Conservation (phyloP, 805 yeast genomes). For the Saccharomycopsis microspora region DNA sequence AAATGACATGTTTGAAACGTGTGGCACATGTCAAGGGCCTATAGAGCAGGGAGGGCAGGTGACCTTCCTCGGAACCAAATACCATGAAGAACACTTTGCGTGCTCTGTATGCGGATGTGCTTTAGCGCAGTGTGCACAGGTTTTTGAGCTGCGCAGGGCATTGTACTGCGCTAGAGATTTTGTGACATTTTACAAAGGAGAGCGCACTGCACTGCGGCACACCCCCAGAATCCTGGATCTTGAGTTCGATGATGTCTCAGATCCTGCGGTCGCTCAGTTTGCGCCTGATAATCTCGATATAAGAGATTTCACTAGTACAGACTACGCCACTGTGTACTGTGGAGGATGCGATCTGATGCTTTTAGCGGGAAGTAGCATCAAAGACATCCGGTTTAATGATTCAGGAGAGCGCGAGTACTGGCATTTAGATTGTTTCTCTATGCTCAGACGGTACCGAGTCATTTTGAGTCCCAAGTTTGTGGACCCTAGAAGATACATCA, state of each 20-base stretch:
- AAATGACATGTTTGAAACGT: constrained; percentile 13
- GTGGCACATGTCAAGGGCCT: constrained; percentile 6
- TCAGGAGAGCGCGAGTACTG: constrained; percentile 7
- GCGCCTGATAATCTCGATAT: constrained; percentile 6
- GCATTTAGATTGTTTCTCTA: constrained; percentile 11
- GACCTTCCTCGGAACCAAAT: constrained; percentile 12
- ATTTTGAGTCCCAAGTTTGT: constrained; percentile 12
- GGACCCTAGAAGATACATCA: constrained; percentile 13
- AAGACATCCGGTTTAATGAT: constrained; percentile 4
- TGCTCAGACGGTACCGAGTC: constrained; percentile 7
- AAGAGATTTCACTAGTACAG: constrained; percentile 12
- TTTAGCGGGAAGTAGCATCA: constrained; percentile 10
- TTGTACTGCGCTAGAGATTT: constrained; percentile 11
- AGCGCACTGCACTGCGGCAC: neutral
- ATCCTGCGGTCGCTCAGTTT: neutral
- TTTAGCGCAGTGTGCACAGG: constrained; percentile 1
- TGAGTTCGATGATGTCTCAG: constrained; percentile 1
- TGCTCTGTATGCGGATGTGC: constrained; percentile 5
- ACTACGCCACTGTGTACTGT: constrained; percentile 10
- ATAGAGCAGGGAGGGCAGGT: constrained; percentile 12
- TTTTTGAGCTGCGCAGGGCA: constrained; percentile 7
- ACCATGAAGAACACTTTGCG: constrained; percentile 13
- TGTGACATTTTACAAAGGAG: constrained; percentile 5
- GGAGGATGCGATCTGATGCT: constrained; percentile 14
- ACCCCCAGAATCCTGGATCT: neutral